Base-by-base conservation (phyloP, 257 asterid species). In the Euphrasia confusa region DNA sequence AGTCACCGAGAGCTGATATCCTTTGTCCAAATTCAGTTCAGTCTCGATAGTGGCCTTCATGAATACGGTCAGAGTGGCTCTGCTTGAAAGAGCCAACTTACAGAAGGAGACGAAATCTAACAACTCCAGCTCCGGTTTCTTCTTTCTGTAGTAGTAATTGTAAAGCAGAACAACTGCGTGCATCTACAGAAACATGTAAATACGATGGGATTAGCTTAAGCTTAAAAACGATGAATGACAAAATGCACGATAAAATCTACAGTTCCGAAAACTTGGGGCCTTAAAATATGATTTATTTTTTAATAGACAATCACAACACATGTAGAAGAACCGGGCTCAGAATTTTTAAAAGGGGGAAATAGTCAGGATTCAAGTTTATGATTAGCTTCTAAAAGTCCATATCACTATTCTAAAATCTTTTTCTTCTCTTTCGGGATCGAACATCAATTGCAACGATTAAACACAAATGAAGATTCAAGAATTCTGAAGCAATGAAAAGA, bases 81-180 rank as follows among this genome's bases (percentile, higher is more conserved):
- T 77, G 65, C 82, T 13, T 26, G 49, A 24, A 37, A 73, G 45
- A 54, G 79, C 84, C 80, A 86, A 59, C 75, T 73, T 73, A 71
- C 84, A 80, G 61, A 89, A 82, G 14, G 80, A 53, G 28, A 18
- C 68, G 24, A 68, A 79, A 32, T 82, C 81, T 35, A 86, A 47
- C 58, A 70, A 72, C 8, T 75, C 71, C 10, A 73, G 59, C 54
- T 74, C 70, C 11, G 69, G 73, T 9, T 79, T 71, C 15, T 79
- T 80, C 72, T 76, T 79, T 75, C 93, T 71, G 60, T 86, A 90
- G 73, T 82, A 89, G 75, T 84, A 89, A 77, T 89, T 89, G 88
- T 89, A 89, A 47, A 89, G 87, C 65, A 89, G 61, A 76, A 84
- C 96, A 69, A 86, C 89, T 24, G 93, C 90, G 63, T 78, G 95